These are phyloP conservation scores for Asclepias syriaca DNA, from an alignment of 257 asterid genomes.

Conservation along the genomic window DNA sequence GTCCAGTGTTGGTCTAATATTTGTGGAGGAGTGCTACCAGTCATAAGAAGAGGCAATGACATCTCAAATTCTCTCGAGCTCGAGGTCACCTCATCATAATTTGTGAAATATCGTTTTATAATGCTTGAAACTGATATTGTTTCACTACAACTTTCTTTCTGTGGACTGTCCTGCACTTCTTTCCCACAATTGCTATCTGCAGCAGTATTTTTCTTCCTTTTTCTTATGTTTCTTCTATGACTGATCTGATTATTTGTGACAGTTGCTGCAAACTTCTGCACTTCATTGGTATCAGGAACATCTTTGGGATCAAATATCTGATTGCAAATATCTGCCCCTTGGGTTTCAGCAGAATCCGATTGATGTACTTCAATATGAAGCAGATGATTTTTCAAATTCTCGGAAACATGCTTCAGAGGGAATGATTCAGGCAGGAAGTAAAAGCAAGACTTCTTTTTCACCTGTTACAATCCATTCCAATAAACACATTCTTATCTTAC, in stretches of 20 bases:
- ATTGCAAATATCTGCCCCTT: slow-evolving; percentile 9
- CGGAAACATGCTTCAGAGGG: slow-evolving; percentile 47
- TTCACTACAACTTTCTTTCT: slow-evolving; percentile 27
- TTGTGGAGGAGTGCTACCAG: slow-evolving; percentile 13
- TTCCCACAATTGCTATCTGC: slow-evolving; percentile 9
- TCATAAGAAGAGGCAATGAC: slow-evolving; percentile 14
- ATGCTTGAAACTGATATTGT: slow-evolving; percentile 53
- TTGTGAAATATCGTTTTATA: slow-evolving; percentile 54
- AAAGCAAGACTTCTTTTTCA: slow-evolving; percentile 33
- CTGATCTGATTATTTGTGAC: slow-evolving; percentile 11
- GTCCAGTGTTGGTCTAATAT: slow-evolving; percentile 5
- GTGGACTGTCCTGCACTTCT: slow-evolving; percentile 7
- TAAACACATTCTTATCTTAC: neutral
- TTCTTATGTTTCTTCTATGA: no score
- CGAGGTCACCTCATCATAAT: slow-evolving; percentile 49
- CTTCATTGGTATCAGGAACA: slow-evolving; percentile 13
- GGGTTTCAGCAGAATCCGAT: slow-evolving; percentile 15
- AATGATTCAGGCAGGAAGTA: slow-evolving; percentile 49
- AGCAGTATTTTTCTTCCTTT: no score
- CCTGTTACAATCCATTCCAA: slow-evolving; percentile 32
- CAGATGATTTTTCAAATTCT: slow-evolving; percentile 37
- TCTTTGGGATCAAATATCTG: slow-evolving; percentile 12
- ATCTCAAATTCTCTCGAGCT: slow-evolving; percentile 10
- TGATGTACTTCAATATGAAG: slow-evolving; percentile 34
- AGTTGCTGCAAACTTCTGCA: slow-evolving; percentile 2